Percentiles rank a stretch among this genome's conserved stretches.
These are phyloP conservation scores for Yarrowia alimentaria DNA, from an alignment of 805 yeast genomes.

Conservation along the genomic window DNA sequence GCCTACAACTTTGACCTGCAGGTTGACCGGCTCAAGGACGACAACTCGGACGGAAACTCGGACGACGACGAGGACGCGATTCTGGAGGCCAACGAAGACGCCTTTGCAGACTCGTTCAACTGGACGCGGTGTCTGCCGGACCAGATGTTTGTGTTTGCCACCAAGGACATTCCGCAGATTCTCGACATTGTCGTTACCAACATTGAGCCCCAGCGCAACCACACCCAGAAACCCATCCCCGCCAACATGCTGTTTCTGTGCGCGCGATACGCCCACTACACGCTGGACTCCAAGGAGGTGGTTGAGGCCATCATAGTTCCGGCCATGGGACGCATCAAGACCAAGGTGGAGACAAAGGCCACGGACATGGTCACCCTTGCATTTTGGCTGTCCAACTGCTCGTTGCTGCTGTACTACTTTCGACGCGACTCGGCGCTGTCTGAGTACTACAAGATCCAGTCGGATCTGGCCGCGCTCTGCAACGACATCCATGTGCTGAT, in stretches of 20 bases:
- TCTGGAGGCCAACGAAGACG: conserved; percentile 1
- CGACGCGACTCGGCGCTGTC: conserved; percentile 57
- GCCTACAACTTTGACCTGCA: conserved; percentile 39
- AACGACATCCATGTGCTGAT: conserved; percentile 39
- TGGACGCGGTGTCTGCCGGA: conserved; percentile 45
- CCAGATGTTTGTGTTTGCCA: conserved; percentile 44
- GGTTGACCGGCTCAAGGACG: conserved; percentile 30
- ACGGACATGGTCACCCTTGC: conserved; percentile 49
- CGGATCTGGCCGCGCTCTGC: conserved; percentile 37
- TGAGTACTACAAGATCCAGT: conserved; percentile 36
- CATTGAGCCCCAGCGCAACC: conserved; percentile 41
- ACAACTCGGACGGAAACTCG: conserved; percentile 30
- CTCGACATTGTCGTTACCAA: conserved; percentile 42
- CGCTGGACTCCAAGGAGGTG: conserved; percentile 38
- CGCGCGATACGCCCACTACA: conserved; percentile 43
- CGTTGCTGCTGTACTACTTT: conserved; percentile 74
- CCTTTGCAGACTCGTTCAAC: conserved; percentile 38
- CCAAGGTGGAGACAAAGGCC: conserved; percentile 38
- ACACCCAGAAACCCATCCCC: conserved; percentile 43
- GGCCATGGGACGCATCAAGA: conserved; percentile 38
- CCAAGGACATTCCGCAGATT: conserved; percentile 41
- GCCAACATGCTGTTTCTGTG: conserved; percentile 46
- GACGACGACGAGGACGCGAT: conserved; percentile 30
- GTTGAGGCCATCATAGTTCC: conserved; percentile 39
- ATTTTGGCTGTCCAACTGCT: conserved; percentile 84